Evolutionary conservation across 768 basidiomycete genomes (phyloP).

Genomic region (Pseudohyphozyma bogoriensis): DNA sequence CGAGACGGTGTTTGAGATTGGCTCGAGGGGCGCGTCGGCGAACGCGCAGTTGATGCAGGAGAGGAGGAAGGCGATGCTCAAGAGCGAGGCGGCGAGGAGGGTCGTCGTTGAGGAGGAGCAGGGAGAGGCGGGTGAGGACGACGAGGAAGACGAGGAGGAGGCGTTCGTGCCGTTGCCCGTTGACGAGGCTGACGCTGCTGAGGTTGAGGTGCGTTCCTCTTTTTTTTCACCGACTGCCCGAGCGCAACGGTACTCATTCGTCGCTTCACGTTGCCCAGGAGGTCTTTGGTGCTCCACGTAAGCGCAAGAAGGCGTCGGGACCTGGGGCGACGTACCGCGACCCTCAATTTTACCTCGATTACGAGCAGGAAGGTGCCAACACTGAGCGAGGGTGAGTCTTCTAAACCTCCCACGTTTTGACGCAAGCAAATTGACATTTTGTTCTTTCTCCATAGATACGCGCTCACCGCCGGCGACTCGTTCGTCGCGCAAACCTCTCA

Average conservation of each 20-base stretch:
- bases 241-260: background rate
- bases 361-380: conserved; percentile 74
- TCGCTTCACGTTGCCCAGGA: conserved; percentile 42
- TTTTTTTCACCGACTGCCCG: background rate
- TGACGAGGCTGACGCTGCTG: conserved; percentile 24
- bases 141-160: conserved; percentile 37
- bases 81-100: conserved; percentile 32
- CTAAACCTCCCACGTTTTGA: background rate
- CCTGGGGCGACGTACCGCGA: conserved; percentile 53
- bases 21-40: conserved; percentile 57
- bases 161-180: conserved; percentile 36
- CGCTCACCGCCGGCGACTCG: conserved; percentile 71
- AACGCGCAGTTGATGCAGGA: conserved; percentile 74
- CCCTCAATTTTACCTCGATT: conserved; percentile 79
- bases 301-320: conserved; percentile 23
- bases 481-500: conserved; percentile 74
- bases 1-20: conserved; percentile 87
- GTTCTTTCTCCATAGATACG: conserved; percentile 51
- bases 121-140: conserved; percentile 29
- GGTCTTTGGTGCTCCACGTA: conserved; percentile 54
- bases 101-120: conserved; percentile 20
- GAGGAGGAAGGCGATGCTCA: conserved; percentile 63
- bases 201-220: conserved; percentile 13
- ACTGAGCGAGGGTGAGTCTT: conserved; percentile 75
- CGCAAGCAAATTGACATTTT: conserved; percentile 1